Base-by-base conservation (phyloP, 2,329 filamentous ascomycete genomes). In the Aurifilum marmelostoma region DNA sequence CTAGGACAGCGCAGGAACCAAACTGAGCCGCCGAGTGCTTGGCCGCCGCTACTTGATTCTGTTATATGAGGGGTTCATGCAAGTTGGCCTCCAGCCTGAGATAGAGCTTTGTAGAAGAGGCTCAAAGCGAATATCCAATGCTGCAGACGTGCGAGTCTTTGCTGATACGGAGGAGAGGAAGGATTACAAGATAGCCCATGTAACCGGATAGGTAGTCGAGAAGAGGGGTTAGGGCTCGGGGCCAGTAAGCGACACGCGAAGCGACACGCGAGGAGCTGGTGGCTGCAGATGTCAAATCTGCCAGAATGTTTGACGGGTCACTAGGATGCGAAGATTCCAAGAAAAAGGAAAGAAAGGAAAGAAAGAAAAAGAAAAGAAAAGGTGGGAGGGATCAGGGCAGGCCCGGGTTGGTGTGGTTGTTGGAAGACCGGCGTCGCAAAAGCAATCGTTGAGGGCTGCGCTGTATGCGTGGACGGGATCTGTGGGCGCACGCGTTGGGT, bases 201-300 rank as follows among this genome's bases (percentile, higher is more conserved):
- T 63, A 56, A 54, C 50, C 52, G 34, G 60, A 50, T 41, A 63
- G 39, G 43, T 60, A 63, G 60, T 58, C 52, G 21, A 39, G 54
- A 47, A 34, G 63, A 69, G 69, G 69, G 67, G 67, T 60, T 43
- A 7, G 21, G 43, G 61, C 29, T 16, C 16, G 50, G 54, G 69
- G 24, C 52, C 37, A 43, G 61, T 67, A 63, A 67, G 64, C 54
- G 65, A 61, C 60, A 58, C 29, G 60, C 37, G 39, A 63, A 67
- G 64, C 54, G 65, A 61, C 60, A 58, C 29, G 60, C 37, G 56
- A 32, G 65, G 65, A 32, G 67, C 64, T 61, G 69, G 67, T 69
- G 67, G 67, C 69, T 71, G 69, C 69, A 71, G 64, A 63, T 71
- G 64, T 71, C 69, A 71, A 70, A 66, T 18, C 50, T 70, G 66